These are phyloP conservation scores for Didymella glomerata DNA, from an alignment of 2,329 filamentous ascomycete genomes.

Conservation along the genomic window DNA sequence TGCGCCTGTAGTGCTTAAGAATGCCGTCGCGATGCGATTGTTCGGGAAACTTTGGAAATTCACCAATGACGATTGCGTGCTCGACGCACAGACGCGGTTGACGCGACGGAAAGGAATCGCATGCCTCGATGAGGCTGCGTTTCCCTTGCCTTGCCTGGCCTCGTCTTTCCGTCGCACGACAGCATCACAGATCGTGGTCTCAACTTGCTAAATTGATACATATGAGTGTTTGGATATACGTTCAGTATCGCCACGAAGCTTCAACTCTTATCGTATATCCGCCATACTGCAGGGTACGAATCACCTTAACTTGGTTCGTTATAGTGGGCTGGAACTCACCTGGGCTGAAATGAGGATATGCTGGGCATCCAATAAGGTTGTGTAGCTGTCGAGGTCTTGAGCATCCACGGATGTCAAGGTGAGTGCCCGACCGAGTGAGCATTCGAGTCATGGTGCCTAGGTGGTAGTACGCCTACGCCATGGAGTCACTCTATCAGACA, in stretches of 20 bases:
- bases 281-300: background rate
- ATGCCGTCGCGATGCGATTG: conserved; percentile 7
- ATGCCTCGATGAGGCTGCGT: conserved; percentile 12
- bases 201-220: no score
- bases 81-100: conserved; percentile 20
- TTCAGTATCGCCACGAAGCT: background rate
- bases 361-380: background rate
- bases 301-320: background rate
- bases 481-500: background rate
- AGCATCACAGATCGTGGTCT: background rate
- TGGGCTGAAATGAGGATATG: background rate
- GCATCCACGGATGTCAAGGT: background rate
- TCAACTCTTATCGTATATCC: background rate
- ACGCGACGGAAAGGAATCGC: conserved; percentile 15
- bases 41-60: conserved; percentile 13
- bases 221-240: background rate
- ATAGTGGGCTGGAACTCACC: background rate
- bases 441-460: background rate
- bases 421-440: background rate
- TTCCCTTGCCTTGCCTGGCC: conserved; percentile 6
- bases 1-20: conserved; percentile 5
- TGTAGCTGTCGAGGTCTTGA: background rate
- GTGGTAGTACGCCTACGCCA: background rate
- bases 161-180: background rate
- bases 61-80: conserved; percentile 25